phyloP scores from a whole-genome alignment of 202 grass and related monocot genomes.

The Carex arenaria region DNA sequence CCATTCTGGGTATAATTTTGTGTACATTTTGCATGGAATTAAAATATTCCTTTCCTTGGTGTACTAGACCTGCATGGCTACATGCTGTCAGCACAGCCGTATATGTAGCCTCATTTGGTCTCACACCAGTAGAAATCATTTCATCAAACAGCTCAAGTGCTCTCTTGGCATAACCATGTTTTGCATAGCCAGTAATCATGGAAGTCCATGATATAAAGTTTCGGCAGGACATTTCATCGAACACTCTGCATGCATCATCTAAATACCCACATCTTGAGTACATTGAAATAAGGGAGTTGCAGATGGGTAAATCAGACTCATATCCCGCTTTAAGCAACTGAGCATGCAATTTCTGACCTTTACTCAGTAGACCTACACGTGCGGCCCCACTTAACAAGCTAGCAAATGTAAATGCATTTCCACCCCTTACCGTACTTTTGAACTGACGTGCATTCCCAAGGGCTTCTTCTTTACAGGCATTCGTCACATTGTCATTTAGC shows the following conservation, averaged over 20 bases:
- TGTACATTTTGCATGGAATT: constrained; percentile 58
- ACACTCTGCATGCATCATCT: constrained; percentile 54
- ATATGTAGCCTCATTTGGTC: constrained; percentile 82
- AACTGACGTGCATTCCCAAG: constrained; percentile 19
- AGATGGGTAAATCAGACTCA: constrained; percentile 40
- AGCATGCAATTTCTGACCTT: constrained; percentile 69
- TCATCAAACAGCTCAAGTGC: constrained; percentile 52
- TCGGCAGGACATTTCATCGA: constrained; percentile 47
- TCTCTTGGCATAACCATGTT: constrained; percentile 53
- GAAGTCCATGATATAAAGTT: constrained; percentile 94
- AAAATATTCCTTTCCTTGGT: constrained; percentile 72
- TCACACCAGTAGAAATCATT: constrained; percentile 48
- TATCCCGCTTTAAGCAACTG: constrained; percentile 66
- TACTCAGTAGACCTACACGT: constrained; percentile 63
- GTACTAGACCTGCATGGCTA: constrained; percentile 66
- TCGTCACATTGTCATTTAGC: constrained; percentile 28
- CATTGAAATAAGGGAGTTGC: constrained; percentile 82
- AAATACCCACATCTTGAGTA: constrained; percentile 83
- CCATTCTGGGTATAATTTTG: constrained; percentile 59
- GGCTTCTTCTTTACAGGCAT: constrained; percentile 23
- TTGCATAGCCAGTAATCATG: constrained; percentile 79
- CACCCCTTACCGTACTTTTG: constrained; percentile 38
- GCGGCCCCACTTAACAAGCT: constrained; percentile 75
- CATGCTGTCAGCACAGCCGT: constrained; percentile 77
- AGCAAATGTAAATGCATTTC: constrained; percentile 67